A percentile compares a stretch with the other conserved stretches of the same genome.
These are phyloP conservation scores for Monascus ruber DNA, from an alignment of 2,329 filamentous ascomycete species.

Conservation along the genomic window DNA sequence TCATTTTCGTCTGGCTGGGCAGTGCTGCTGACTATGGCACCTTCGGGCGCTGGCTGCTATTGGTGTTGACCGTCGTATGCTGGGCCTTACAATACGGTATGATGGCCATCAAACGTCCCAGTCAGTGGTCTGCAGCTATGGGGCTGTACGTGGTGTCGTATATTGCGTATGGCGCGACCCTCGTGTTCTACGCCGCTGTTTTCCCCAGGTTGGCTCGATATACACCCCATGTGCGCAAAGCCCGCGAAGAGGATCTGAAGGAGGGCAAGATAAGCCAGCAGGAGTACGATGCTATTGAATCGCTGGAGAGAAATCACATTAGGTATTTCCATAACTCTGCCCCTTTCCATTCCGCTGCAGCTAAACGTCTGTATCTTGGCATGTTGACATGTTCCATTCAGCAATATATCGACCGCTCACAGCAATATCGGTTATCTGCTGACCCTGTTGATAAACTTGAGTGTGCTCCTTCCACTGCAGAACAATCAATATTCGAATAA, in stretches of 20 bases:
- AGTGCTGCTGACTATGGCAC: conserved; percentile 34
- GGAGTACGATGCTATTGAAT: conserved; percentile 32
- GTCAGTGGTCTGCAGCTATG: conserved; percentile 32
- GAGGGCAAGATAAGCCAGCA: conserved; percentile 26
- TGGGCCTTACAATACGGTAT: conserved; percentile 33
- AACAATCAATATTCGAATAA: conserved; percentile 28
- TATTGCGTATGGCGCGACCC: conserved; percentile 28
- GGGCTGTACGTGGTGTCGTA: conserved; percentile 30
- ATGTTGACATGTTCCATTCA: conserved; percentile 1
- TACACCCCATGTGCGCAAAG: conserved; percentile 31
- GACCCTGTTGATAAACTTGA: conserved; percentile 28
- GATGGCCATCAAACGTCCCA: conserved; percentile 25
- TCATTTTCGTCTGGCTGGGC: conserved; percentile 32
- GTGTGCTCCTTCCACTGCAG: conserved; percentile 28
- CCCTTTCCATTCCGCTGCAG: too few relatives aligned
- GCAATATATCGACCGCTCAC: conserved; percentile 33
- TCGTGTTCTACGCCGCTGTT: conserved; percentile 34
- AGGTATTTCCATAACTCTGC: conserved; percentile 10
- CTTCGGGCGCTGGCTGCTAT: conserved; percentile 31
- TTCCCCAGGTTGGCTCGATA: conserved; percentile 30
- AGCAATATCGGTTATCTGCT: conserved; percentile 33
- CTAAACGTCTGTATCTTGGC: too few relatives aligned
- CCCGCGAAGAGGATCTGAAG: conserved; percentile 29
- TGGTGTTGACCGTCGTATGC: conserved; percentile 29
- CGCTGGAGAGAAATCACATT: conserved; percentile 32